phyloP scores from a whole-genome alignment of 1,284 basidiomycete species.

The Coniophora puteana region DNA sequence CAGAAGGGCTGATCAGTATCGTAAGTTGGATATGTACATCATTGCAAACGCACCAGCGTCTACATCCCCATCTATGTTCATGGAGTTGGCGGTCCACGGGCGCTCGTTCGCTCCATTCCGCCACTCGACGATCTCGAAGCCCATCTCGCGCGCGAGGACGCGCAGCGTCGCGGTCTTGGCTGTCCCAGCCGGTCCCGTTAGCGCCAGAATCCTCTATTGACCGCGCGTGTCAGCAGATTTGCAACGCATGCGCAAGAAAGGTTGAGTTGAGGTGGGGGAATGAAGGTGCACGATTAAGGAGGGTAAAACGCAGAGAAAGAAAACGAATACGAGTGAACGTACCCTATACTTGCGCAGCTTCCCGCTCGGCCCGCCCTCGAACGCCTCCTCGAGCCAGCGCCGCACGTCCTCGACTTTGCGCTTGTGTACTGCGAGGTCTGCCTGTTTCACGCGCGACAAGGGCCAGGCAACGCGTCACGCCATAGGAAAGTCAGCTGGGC shows the following conservation, averaged over 20 bases:
- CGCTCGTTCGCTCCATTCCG: constrained; percentile 54
- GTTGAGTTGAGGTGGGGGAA: too few relatives aligned
- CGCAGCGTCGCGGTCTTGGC: constrained; percentile 88
- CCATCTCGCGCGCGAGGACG: constrained; percentile 73
- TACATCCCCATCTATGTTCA: constrained; percentile 3
- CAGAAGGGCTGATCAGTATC: background rate
- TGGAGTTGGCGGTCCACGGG: constrained; percentile 6
- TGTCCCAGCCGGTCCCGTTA: constrained; percentile 88
- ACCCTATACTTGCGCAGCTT: constrained; percentile 78
- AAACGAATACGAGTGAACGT: constrained; percentile 22
- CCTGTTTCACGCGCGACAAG: constrained; percentile 34
- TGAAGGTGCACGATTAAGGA: background rate
- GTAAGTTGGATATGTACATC: background rate
- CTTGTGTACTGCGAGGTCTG: constrained; percentile 85
- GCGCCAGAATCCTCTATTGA: constrained; percentile 71
- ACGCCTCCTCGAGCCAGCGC: constrained; percentile 82
- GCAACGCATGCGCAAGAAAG: too few relatives aligned
- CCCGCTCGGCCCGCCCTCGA: constrained; percentile 64
- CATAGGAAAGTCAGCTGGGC: background rate
- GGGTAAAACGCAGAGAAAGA: background rate
- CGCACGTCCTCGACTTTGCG: constrained; percentile 84
- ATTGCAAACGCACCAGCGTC: constrained; percentile 10
- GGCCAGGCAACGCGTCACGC: background rate
- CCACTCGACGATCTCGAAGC: constrained; percentile 88
- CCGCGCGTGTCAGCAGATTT: background rate